Base-by-base conservation (phyloP, 257 asterid species). In the Cynanchum wilfordii region DNA sequence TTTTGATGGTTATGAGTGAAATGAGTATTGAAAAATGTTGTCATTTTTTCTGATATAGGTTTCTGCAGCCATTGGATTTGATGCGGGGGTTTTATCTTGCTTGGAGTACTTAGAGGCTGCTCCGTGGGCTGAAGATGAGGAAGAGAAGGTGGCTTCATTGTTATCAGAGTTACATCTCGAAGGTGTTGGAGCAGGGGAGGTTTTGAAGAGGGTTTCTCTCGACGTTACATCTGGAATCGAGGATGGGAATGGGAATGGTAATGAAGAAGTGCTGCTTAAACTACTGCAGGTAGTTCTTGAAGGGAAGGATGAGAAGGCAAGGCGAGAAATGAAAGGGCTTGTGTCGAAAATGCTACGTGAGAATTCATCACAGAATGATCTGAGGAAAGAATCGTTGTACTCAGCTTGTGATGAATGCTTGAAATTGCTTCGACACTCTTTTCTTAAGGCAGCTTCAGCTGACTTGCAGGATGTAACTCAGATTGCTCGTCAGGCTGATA, bases 51-150 rank as follows among this genome's bases (percentile, higher is more conserved):
- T 73, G 25, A 22, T 81, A 27, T 81, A 94, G 99, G 99, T 91
- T 50, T 89, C 98, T 9, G 90, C 96, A 0, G 98, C 99, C 55
- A 91, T 94, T 59, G 99, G 97, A 63, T 94, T 94, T 63, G 96
- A 94, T 72, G 98, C 96, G 1, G 98, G 99, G 20, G 97, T 94
- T 11, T 77, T 86, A 24, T 86, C 95, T 6, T 93, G 97, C 82
- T 81, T 93, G 86, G 98, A 90, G 84, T 94, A 87, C 85, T 86
- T 94, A 74, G 99, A 94, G 84, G 98, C 98, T 47, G 96, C 97
- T 70, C 99, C 99, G 7, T 94, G 99, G 99, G 87, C 96, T 5
- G 98, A 94, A 82, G 97, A 94, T 19, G 99, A 94, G 72, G 99
- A 94, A 73, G 95, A 91, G 78, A 88, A 91, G 82, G 97, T 91